Evolutionary conservation across 202 grass and related monocot genomes (phyloP).

Genomic region (Musa balbisiana): DNA sequence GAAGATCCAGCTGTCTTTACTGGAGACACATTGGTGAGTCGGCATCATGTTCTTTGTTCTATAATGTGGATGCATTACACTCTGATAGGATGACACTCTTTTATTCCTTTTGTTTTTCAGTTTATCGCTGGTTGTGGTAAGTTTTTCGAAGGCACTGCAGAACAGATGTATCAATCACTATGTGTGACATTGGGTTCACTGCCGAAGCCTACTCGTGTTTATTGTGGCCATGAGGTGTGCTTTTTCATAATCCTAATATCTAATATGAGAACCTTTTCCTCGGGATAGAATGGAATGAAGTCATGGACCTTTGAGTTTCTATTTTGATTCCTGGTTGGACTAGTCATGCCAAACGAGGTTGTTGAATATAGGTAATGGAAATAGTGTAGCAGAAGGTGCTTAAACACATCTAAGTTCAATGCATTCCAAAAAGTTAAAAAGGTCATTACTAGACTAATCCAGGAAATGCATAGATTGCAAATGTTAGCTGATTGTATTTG

Average conservation of each 20-base stretch:
- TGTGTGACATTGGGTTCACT: constrained; percentile 73
- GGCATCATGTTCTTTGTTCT: constrained; percentile 11
- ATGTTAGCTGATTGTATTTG: no score
- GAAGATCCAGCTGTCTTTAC: constrained; percentile 80
- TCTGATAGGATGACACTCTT: constrained; percentile 18
- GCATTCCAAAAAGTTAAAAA: no score
- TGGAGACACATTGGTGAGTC: constrained; percentile 89
- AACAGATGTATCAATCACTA: constrained; percentile 94
- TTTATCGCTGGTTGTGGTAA: constrained; percentile 92
- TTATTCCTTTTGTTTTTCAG: constrained; percentile 19
- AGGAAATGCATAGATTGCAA: no score
- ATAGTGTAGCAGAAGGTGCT: no score
- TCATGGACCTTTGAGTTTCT: not conserved
- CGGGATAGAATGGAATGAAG: no score
- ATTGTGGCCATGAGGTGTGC: constrained; percentile 83
- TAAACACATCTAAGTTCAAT: no score
- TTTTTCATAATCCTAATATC: constrained; percentile 5
- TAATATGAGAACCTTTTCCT: not conserved
- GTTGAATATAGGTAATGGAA: no score
- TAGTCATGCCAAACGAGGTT: no score
- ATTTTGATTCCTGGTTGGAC: no score
- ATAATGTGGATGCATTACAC: not conserved
- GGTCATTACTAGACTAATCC: no score
- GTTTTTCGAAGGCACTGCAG: constrained; percentile 94
- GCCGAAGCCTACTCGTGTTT: constrained; percentile 90